Conservation (phyloP, 2,329 filamentous ascomycete genomes). For the Fusarium euwallaceae region DNA sequence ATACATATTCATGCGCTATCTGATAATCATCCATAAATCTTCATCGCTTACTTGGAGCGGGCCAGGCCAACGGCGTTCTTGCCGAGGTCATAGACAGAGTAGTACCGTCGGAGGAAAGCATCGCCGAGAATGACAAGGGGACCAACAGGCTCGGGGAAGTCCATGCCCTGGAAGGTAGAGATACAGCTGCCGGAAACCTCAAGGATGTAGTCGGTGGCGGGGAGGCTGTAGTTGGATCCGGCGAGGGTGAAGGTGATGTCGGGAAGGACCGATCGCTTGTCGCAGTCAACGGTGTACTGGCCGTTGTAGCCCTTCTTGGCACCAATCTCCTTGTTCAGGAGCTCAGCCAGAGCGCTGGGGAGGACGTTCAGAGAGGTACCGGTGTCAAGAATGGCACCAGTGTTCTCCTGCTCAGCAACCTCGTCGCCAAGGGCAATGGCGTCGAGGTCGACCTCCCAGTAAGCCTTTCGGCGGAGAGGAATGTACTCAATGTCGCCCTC, state of each 20-base stretch:
- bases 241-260: conserved; percentile 92
- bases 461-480: conserved; percentile 96
- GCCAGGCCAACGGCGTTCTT: conserved; percentile 91
- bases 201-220: conserved; percentile 92
- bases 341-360: conserved; percentile 89
- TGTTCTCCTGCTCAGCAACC: conserved; percentile 90
- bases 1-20: conserved; percentile 35
- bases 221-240: conserved; percentile 94
- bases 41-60: conserved; percentile 73
- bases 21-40: conserved; percentile 32
- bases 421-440: conserved; percentile 89
- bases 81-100: conserved; percentile 96
- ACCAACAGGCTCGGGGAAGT: conserved; percentile 86
- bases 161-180: conserved; percentile 98
- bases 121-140: conserved; percentile 96
- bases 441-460: conserved; percentile 99
- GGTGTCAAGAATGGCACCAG: conserved; percentile 97
- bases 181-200: conserved; percentile 97
- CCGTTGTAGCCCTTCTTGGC: conserved; percentile 98
- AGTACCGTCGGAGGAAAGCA: conserved; percentile 86
- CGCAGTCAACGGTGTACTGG: conserved; percentile 94
- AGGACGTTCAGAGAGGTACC: conserved; percentile 98
- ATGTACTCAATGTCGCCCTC: conserved; percentile 92
- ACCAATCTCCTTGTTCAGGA: conserved; percentile 97
- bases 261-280: conserved; percentile 84